Conservation (phyloP, 805 yeast species). For the Pichia manshurica region DNA sequence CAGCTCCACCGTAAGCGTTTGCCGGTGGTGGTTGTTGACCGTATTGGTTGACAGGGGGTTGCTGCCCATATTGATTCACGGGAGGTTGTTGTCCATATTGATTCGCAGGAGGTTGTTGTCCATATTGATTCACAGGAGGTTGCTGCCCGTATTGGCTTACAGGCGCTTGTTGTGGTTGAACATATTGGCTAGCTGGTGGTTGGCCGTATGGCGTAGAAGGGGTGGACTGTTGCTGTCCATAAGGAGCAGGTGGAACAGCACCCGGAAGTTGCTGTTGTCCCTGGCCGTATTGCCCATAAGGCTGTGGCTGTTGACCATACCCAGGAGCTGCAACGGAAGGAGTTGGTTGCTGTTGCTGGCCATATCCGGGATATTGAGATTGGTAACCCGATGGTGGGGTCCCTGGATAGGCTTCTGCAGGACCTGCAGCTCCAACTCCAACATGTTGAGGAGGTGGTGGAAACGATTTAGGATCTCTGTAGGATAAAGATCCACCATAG, state of each 20-base stretch:
- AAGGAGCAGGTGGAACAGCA: constrained; percentile 13
- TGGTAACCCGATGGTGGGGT: constrained; percentile 6
- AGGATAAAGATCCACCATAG: constrained; percentile 17
- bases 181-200: constrained; percentile 10
- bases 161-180: constrained; percentile 14
- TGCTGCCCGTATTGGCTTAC: constrained; percentile 3
- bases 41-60: background rate
- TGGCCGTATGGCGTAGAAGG: constrained; percentile 1
- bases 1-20: background rate
- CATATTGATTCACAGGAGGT: background rate
- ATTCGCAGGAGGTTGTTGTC: background rate
- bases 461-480: constrained; percentile 19
- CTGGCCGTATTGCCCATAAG: background rate
- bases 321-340: background rate
- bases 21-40: background rate
- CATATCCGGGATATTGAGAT: constrained; percentile 1
- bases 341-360: constrained; percentile 9
- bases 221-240: constrained; percentile 3
- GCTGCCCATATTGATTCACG: too few species aligned
- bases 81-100: background rate
- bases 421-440: constrained; percentile 9
- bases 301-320: constrained; percentile 2
- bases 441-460: constrained; percentile 20
- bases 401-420: constrained; percentile 16
- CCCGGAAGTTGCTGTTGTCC: constrained; percentile 11